Evolutionary conservation across 83 land plant genomes (phyloP).

Genomic region (Thuja plicata): DNA sequence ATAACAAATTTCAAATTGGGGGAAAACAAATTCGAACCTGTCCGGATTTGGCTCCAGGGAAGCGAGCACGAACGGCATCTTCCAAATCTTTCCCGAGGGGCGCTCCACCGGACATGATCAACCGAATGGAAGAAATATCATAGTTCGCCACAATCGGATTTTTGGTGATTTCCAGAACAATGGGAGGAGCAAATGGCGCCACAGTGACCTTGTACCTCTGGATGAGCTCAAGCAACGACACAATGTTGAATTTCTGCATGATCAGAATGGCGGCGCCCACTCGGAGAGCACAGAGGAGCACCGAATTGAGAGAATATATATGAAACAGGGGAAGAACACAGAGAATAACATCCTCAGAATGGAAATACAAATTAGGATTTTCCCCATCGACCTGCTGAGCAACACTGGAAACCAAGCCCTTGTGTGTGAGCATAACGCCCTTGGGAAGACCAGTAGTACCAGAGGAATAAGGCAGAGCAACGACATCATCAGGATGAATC

Average conservation of each 20-base stretch:
- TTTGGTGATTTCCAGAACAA: conserved; percentile 75
- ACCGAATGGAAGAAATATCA: conserved; percentile 71
- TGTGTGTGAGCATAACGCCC: conserved; percentile 77
- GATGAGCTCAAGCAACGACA: conserved; percentile 55
- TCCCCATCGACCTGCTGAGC: conserved; percentile 79
- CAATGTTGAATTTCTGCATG: conserved; percentile 75
- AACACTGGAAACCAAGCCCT: conserved; percentile 47
- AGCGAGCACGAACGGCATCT: conserved; percentile 60
- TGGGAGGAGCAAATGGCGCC: conserved; percentile 87
- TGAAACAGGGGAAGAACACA: conserved; percentile 77
- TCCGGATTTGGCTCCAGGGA: conserved; percentile 73
- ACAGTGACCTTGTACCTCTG: conserved; percentile 67
- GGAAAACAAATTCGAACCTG: conserved; percentile 36
- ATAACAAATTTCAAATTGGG: too few species aligned
- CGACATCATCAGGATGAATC: conserved; percentile 56
- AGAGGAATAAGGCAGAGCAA: conserved; percentile 67
- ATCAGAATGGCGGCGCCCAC: conserved; percentile 74
- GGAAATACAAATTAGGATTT: conserved; percentile 44
- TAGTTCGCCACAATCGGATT: conserved; percentile 45
- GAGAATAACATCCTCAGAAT: conserved; percentile 40
- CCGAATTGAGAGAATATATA: conserved; percentile 84
- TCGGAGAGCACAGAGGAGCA: conserved; percentile 77
- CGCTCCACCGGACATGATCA: conserved; percentile 86
- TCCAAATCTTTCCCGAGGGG: conserved; percentile 93
- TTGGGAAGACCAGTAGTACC: conserved; percentile 75